Evolutionary conservation across 208 protist species (phyloP).

Genomic region (Crithidia bombi): DNA sequence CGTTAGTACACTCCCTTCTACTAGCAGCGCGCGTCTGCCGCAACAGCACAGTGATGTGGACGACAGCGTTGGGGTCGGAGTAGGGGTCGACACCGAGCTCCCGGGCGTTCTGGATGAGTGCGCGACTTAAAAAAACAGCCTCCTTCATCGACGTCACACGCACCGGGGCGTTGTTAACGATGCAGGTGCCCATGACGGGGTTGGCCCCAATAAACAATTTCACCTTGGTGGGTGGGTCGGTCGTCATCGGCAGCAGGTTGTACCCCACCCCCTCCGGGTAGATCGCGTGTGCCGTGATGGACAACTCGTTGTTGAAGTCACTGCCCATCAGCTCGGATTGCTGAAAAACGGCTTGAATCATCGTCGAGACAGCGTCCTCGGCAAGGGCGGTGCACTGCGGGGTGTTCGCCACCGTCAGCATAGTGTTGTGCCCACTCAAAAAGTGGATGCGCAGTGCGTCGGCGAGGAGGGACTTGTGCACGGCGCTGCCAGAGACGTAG

Average conservation of each 20-base stretch:
- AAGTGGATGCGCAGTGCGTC: slow-evolving; percentile 38
- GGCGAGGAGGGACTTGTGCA: slow-evolving; percentile 18
- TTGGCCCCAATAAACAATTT: slow-evolving; percentile 33
- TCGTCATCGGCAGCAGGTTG: slow-evolving; percentile 41
- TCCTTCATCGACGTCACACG: slow-evolving; percentile 26
- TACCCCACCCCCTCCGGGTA: slow-evolving; percentile 23
- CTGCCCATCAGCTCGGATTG: slow-evolving; percentile 19
- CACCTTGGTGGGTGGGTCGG: neutral
- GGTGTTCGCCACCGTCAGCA: slow-evolving; percentile 39
- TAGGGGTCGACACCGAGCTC: slow-evolving; percentile 33
- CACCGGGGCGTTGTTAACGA: slow-evolving; percentile 39
- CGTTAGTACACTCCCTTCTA: neutral
- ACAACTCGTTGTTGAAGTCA: slow-evolving; percentile 33
- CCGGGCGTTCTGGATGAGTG: slow-evolving; percentile 40
- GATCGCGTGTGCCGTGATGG: slow-evolving; percentile 37
- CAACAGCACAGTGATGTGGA: slow-evolving; percentile 40
- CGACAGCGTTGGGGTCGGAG: slow-evolving; percentile 25
- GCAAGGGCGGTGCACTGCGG: slow-evolving; percentile 34
- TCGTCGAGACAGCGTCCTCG: slow-evolving; percentile 39
- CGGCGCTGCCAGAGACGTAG: slow-evolving; percentile 22
- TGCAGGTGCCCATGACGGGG: slow-evolving; percentile 41
- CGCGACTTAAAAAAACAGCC: slow-evolving; percentile 30
- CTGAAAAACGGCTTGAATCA: slow-evolving; percentile 25
- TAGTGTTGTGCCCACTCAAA: slow-evolving; percentile 45
- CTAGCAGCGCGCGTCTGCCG: slow-evolving; percentile 22